phyloP scores from a whole-genome alignment of 805 yeast species.

The Brettanomyces custersianus region DNA sequence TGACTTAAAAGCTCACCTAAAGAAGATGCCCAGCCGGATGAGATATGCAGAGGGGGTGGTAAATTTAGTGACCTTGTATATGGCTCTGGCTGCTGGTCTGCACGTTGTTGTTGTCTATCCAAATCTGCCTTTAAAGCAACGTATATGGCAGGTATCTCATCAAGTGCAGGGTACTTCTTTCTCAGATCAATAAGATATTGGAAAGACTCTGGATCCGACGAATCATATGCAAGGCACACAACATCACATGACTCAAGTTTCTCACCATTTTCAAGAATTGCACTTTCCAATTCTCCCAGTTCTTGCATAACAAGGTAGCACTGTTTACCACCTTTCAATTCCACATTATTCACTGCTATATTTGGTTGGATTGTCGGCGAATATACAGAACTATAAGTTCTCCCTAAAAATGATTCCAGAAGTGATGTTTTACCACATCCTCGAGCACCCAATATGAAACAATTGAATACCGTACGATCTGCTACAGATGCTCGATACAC shows the following conservation, averaged over 20 bases:
- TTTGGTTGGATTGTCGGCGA: conserved; percentile 78
- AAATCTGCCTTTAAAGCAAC: conserved; percentile 94
- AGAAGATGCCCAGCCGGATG: conserved; percentile 85
- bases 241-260: conserved; percentile 85
- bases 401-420: conserved; percentile 70
- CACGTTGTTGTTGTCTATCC: conserved; percentile 91
- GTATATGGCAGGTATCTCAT: conserved; percentile 70
- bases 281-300: conserved; percentile 77
- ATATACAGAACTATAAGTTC: conserved; percentile 60
- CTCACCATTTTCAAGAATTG: conserved; percentile 60
- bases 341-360: conserved; percentile 86
- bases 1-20: conserved; percentile 78
- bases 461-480: conserved; percentile 88
- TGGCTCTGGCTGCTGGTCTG: conserved; percentile 78
- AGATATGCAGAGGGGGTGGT: conserved; percentile 82
- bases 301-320: conserved; percentile 89
- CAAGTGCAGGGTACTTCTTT: conserved; percentile 44
- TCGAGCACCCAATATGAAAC: conserved; percentile 79
- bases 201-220: conserved; percentile 93
- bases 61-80: conserved; percentile 59
- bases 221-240: conserved; percentile 81
- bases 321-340: conserved; percentile 89
- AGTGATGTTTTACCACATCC: conserved; percentile 84
- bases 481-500: conserved; percentile 55
- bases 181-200: conserved; percentile 70